Percentiles rank a stretch among this genome's conserved stretches.
phyloP scores from a whole-genome alignment of 177 flowering plant genomes.

The Telopea speciosissima region DNA sequence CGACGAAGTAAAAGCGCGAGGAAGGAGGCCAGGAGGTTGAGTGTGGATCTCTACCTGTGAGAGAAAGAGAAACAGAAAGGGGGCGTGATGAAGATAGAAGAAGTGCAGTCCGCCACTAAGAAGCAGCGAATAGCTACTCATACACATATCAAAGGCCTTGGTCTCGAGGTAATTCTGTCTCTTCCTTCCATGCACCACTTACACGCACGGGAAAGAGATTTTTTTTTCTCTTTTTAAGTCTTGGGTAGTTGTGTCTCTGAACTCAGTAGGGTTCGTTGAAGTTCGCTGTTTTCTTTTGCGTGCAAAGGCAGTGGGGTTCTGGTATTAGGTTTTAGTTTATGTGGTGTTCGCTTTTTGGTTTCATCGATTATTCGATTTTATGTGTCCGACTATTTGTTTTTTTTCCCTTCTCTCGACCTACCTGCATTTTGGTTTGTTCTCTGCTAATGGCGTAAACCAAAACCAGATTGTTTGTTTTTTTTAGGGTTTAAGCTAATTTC shows the following conservation, averaged over 20 bases:
- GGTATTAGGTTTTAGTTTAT: not conserved
- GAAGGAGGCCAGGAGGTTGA: not conserved
- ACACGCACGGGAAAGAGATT: not conserved
- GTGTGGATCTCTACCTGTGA: not conserved
- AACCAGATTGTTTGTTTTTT: not conserved
- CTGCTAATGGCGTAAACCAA: not conserved
- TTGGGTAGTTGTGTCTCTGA: not conserved
- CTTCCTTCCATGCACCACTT: slow-evolving; percentile 2
- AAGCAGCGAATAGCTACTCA: slow-evolving; percentile 96
- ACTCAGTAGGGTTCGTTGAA: not conserved
- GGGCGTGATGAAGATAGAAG: slow-evolving; percentile 80
- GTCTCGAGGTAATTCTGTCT: slow-evolving; percentile 58
- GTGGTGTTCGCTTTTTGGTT: not conserved
- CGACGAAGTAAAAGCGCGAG: no score
- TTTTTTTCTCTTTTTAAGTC: no score
- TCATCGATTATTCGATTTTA: not conserved
- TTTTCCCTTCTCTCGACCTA: not conserved
- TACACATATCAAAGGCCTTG: slow-evolving; percentile 96
- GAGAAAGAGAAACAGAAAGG: slow-evolving; percentile 19
- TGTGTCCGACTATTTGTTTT: slow-evolving; percentile 2
- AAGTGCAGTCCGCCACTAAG: slow-evolving; percentile 92
- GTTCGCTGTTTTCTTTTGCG: not conserved
- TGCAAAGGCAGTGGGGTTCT: not conserved
- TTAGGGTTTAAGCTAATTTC: not conserved
- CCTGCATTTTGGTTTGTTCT: not conserved